These are phyloP conservation scores for Pistacia atlantica DNA, from an alignment of 345 rosid genomes.

Conservation along the genomic window DNA sequence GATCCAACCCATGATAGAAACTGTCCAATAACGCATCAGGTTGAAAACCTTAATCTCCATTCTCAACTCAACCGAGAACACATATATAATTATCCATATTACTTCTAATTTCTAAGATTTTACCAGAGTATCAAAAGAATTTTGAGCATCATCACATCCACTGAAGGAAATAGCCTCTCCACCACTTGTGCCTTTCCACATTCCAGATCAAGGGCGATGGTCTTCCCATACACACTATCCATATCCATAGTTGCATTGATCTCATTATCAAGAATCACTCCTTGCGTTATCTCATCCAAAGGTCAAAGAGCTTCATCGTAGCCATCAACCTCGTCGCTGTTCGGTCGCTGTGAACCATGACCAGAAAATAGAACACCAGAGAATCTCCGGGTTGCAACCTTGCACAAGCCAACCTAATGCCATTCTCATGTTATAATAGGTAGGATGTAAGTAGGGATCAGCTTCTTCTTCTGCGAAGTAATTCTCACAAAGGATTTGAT, in stretches of 20 bases:
- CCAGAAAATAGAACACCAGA: too few species aligned
- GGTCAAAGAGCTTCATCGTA: slow-evolving; percentile 49
- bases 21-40: slow-evolving; percentile 28
- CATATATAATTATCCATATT: too few species aligned
- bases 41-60: not conserved
- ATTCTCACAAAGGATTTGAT: too few species aligned
- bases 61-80: not conserved
- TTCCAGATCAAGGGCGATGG: slow-evolving; percentile 66
- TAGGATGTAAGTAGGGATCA: too few species aligned
- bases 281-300: slow-evolving; percentile 52
- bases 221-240: slow-evolving; percentile 74
- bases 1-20: slow-evolving; percentile 58
- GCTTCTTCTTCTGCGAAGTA: too few species aligned
- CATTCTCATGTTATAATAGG: too few species aligned
- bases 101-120: not conserved
- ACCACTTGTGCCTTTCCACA: slow-evolving; percentile 82
- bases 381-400: too few species aligned
- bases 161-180: slow-evolving; percentile 83
- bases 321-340: too few species aligned
- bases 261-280: slow-evolving; percentile 79
- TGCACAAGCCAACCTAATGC: too few species aligned
- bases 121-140: slow-evolving; percentile 75
- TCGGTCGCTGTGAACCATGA: too few species aligned
- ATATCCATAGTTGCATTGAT: slow-evolving; percentile 61
- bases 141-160: slow-evolving; percentile 76